These are phyloP conservation scores for Epithele typhae DNA, from an alignment of 768 basidiomycete genomes.

Conservation along the genomic window DNA sequence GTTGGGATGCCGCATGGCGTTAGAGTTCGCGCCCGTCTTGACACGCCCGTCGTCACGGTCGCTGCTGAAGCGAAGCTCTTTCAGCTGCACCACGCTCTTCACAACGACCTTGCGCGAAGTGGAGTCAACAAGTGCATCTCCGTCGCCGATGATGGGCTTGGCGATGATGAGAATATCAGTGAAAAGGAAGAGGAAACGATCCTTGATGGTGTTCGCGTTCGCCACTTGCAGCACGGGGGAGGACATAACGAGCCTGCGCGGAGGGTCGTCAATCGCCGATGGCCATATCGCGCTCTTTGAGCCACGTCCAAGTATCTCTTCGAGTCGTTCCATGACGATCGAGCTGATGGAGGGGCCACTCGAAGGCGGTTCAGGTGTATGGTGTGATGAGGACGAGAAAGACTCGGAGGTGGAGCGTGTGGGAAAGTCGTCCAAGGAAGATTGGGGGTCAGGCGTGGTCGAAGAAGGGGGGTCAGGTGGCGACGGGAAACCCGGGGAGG, in stretches of 20 bases:
- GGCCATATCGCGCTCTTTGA: slow-evolving; percentile 55
- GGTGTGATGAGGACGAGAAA: slow-evolving; percentile 69
- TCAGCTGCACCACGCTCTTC: slow-evolving; percentile 84
- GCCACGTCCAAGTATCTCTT: slow-evolving; percentile 63
- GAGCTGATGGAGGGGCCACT: slow-evolving; percentile 40
- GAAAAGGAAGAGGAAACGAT: slow-evolving; percentile 96
- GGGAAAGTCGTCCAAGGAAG: slow-evolving; percentile 69
- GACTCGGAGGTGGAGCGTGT: slow-evolving; percentile 68
- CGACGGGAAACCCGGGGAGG: slow-evolving; percentile 24
- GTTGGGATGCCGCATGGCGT: slow-evolving; percentile 50
- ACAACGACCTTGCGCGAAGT: slow-evolving; percentile 79
- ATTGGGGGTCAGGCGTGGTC: slow-evolving; percentile 74
- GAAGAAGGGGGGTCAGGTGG: slow-evolving; percentile 55
- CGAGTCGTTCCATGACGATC: slow-evolving; percentile 61
- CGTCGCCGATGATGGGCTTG: slow-evolving; percentile 77
- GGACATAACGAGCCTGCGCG: slow-evolving; percentile 78
- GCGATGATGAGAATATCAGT: slow-evolving; percentile 91
- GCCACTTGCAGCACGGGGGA: slow-evolving; percentile 92
- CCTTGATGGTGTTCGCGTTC: slow-evolving; percentile 90
- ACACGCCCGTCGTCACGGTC: slow-evolving; percentile 61
- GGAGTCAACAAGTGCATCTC: slow-evolving; percentile 56
- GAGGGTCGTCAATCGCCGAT: slow-evolving; percentile 74
- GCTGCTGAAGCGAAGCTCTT: slow-evolving; percentile 60
- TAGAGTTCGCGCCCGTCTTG: slow-evolving; percentile 34
- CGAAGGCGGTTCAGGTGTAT: slow-evolving; percentile 41